These are phyloP conservation scores for Pseudocercospora fuligena DNA, from an alignment of 2,329 filamentous ascomycete species.

Conservation along the genomic window DNA sequence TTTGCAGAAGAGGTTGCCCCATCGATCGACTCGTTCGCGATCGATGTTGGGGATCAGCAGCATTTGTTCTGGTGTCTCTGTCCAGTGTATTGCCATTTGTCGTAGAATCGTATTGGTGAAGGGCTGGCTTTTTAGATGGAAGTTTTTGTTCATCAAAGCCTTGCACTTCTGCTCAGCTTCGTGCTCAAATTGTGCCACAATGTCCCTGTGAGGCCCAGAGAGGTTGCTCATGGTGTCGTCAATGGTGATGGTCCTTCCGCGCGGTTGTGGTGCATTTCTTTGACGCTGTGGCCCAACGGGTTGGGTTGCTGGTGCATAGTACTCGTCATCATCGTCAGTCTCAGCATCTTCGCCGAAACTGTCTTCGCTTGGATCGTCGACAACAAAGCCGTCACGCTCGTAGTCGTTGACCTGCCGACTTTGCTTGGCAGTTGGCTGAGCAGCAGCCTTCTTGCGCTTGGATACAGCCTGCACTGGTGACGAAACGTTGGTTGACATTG, in stretches of 20 bases:
- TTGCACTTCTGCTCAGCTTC: slow-evolving; percentile 66
- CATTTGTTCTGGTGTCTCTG: slow-evolving; percentile 66
- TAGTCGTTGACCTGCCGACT: slow-evolving; percentile 42
- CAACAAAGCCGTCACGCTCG: slow-evolving; percentile 44
- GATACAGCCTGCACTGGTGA: slow-evolving; percentile 62
- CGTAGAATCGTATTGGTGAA: slow-evolving; percentile 74
- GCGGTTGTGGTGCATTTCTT: slow-evolving; percentile 40
- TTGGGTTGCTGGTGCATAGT: slow-evolving; percentile 47
- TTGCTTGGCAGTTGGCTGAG: slow-evolving; percentile 33
- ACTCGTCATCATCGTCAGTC: slow-evolving; percentile 44
- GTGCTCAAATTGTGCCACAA: slow-evolving; percentile 68
- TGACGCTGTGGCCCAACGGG: slow-evolving; percentile 41
- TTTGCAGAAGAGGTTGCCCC: slow-evolving; percentile 65
- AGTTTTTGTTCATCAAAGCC: slow-evolving; percentile 63
- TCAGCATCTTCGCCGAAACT: slow-evolving; percentile 43
- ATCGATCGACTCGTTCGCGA: slow-evolving; percentile 63
- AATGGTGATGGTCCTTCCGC: slow-evolving; percentile 63
- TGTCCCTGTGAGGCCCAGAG: slow-evolving; percentile 63
- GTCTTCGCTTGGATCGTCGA: slow-evolving; percentile 40
- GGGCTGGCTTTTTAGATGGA: slow-evolving; percentile 58
- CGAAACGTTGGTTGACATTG: slow-evolving; percentile 69
- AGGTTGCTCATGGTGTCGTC: slow-evolving; percentile 61
- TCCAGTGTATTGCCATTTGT: slow-evolving; percentile 75
- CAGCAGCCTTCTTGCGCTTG: slow-evolving; percentile 41
- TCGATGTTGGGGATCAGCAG: slow-evolving; percentile 66